A percentile compares a stretch with the other conserved stretches of the same genome.
phyloP scores from a whole-genome alignment of 371 early-diverging fungal genomes.

The Capniomyces stellatus region DNA sequence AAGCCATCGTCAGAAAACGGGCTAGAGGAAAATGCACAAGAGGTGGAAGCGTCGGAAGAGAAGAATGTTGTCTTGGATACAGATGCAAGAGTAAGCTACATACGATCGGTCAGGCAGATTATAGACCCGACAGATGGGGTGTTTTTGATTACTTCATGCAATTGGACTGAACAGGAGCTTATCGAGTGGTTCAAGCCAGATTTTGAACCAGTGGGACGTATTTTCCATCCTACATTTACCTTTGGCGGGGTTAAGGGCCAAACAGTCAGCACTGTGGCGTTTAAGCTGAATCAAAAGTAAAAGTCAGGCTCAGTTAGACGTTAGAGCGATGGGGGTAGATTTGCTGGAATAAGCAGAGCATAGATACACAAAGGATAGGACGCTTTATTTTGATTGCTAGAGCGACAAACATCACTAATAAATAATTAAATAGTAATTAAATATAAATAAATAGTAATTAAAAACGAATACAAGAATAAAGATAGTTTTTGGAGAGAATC shows the following conservation, averaged over 20 bases:
- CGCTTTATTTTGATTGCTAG: too few relatives aligned
- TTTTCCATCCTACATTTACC: constrained; percentile 61
- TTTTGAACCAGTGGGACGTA: constrained; percentile 42
- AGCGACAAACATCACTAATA: too few relatives aligned
- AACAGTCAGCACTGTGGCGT: constrained; percentile 64
- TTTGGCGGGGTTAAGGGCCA: constrained; percentile 81
- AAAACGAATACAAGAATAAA: too few relatives aligned
- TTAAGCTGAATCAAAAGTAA: constrained; percentile 22
- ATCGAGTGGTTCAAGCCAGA: constrained; percentile 38
- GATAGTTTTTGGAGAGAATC: too few relatives aligned
- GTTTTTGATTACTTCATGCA: constrained; percentile 77
- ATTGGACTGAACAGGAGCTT: constrained; percentile 80
- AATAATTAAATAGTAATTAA: too few relatives aligned
- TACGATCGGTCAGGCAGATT: constrained; percentile 5
- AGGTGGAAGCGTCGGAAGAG: background rate
- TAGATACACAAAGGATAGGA: too few relatives aligned
- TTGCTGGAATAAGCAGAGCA: too few relatives aligned
- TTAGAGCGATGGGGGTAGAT: too few relatives aligned
- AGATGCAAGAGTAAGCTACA: constrained; percentile 9
- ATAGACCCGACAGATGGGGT: constrained; percentile 33
- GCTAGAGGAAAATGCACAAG: constrained; percentile 6
- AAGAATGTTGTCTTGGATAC: constrained; percentile 6
- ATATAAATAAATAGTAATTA: too few relatives aligned
- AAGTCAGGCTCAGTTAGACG: too few relatives aligned
- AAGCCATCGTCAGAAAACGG: constrained; percentile 15